A percentile compares a stretch with the other conserved stretches of the same genome.
phyloP scores from a whole-genome alignment of 306 rosid genomes.

The Casuarina equisetifolia region DNA sequence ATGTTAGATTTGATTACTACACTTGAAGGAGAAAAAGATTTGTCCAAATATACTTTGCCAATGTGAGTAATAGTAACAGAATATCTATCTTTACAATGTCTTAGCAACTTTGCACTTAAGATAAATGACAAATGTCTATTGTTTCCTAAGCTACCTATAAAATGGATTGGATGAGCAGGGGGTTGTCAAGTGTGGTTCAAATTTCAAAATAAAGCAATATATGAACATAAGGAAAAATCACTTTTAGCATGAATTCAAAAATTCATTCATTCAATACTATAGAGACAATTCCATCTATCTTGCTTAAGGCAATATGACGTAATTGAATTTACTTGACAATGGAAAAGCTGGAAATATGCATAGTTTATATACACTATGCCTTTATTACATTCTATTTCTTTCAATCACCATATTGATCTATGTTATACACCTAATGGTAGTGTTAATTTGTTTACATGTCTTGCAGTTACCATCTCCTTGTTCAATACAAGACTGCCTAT shows the following conservation, averaged over 20 bases:
- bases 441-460: conserved; percentile 13
- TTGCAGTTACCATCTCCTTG: conserved; percentile 89
- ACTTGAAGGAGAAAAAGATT: conserved; percentile 86
- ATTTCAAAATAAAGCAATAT: neutral
- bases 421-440: conserved; percentile 7
- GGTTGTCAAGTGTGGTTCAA: neutral
- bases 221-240: neutral
- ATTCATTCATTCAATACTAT: neutral
- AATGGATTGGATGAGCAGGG: neutral
- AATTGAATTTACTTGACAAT: neutral
- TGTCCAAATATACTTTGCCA: conserved; percentile 73
- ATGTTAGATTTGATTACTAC: conserved; percentile 93
- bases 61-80: conserved; percentile 53
- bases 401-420: neutral
- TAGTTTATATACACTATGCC: neutral
- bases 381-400: neutral
- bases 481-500: conserved; percentile 90
- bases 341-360: neutral
- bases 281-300: neutral
- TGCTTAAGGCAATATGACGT: neutral
- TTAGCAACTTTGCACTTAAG: neutral
- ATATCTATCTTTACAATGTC: neutral
- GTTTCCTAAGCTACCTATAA: neutral
- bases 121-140: neutral
- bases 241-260: neutral